Conservation (phyloP, 2,329 filamentous ascomycete genomes). For the Ilyonectria sp. region DNA sequence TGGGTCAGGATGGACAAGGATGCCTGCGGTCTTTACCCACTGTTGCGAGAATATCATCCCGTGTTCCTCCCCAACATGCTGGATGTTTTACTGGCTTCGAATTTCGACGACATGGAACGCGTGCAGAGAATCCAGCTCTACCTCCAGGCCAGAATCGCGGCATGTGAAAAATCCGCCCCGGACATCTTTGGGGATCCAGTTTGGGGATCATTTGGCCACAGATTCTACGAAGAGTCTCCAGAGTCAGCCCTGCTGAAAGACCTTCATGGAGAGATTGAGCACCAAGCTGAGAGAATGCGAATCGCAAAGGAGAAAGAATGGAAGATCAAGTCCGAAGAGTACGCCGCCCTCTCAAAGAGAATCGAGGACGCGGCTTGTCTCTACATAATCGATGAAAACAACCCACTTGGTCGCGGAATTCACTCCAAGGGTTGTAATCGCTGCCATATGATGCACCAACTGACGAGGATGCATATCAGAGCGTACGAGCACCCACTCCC, state of each 20-base stretch:
- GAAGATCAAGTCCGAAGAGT: slow-evolving; percentile 48
- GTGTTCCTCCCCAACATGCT: slow-evolving; percentile 43
- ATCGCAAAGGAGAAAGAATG: slow-evolving; percentile 53
- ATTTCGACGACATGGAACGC: slow-evolving; percentile 37
- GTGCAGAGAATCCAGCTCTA: slow-evolving; percentile 42
- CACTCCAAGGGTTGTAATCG: slow-evolving; percentile 52
- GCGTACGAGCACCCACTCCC: slow-evolving; percentile 60
- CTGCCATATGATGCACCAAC: slow-evolving; percentile 51
- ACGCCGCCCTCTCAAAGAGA: slow-evolving; percentile 49
- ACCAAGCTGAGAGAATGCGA: slow-evolving; percentile 33
- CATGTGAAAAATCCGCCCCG: slow-evolving; percentile 26
- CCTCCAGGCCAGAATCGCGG: slow-evolving; percentile 35
- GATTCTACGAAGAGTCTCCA: slow-evolving; percentile 44
- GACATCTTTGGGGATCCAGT: slow-evolving; percentile 45
- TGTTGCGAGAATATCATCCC: slow-evolving; percentile 40
- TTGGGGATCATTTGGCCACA: slow-evolving; percentile 47
- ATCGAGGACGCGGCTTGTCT: slow-evolving; percentile 52
- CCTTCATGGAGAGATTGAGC: slow-evolving; percentile 46
- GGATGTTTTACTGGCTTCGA: slow-evolving; percentile 37
- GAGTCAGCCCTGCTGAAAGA: slow-evolving; percentile 30
- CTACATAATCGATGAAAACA: slow-evolving; percentile 44
- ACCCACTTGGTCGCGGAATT: slow-evolving; percentile 30
- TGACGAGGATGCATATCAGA: slow-evolving; percentile 53
- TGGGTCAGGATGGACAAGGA: slow-evolving; percentile 43
- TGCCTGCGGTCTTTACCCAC: slow-evolving; percentile 39